Evolutionary conservation across 345 rosid genomes (phyloP), one percentile per base, ranked within the genome.

Genomic region (Eucalyptus marginata): DNA sequence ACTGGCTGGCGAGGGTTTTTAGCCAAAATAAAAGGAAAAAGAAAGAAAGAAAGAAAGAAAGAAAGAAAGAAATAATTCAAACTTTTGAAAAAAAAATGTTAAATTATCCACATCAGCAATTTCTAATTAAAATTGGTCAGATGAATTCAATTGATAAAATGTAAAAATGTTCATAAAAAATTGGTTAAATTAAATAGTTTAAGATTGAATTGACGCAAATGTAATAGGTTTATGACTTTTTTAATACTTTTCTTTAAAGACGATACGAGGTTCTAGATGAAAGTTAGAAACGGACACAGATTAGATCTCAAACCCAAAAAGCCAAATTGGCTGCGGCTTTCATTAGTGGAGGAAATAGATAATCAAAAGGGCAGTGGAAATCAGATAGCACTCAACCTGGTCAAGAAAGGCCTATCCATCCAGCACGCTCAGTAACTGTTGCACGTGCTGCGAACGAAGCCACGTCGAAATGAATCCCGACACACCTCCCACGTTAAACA

Each of bases 41-140:
- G 58, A 52, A 52, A 52, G 4, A 52, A n/a, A n/a, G n/a, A n/a
- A n/a, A n/a, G n/a, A n/a, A 7, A 52, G 10, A 52, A 7, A 52
- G 20, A 6, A 20, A 22, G 5, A 9, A 51, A 51, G 7, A 51
- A 20, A 3, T 54, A 8, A 22, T 56, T 56, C 5, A 1, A 56
- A 8, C 2, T 56, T 56, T 2, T 56, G 44, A 6, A 43, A 43
- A 43, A 22, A 9, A 20, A 22, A 9, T 22, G 6, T 56, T 24
- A 56, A 56, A 56, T 56, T 56, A 54, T 56, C 27, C 1, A 56
- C 5, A 56, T 22, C 0, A 56, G 4, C 13, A 0, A 56, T 11
- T 56, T 56, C 0, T 4, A 10, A 3, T 56, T 24, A 9, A 56
- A 56, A 22, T 56, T 56, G 12, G 62, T 0, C 0, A 0, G 0